phyloP scores from a whole-genome alignment of 495 filamentous ascomycete genomes.

The Penicillium parvum region DNA sequence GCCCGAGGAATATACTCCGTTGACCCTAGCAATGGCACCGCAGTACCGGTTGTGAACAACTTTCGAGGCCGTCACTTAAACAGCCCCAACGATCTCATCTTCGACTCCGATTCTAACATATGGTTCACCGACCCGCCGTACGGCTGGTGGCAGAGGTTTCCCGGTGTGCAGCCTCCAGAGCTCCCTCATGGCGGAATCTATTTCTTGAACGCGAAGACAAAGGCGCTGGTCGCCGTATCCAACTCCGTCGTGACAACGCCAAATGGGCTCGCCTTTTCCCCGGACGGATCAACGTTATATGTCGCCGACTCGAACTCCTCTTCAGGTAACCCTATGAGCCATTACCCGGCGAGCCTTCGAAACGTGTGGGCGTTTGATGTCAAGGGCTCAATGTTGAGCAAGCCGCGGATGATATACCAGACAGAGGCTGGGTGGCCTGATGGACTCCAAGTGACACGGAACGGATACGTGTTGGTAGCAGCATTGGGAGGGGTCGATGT shows the following conservation, averaged over 20 bases:
- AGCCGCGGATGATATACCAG: conserved; percentile 3
- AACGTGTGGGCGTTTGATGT: conserved; percentile 17
- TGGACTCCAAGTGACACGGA: conserved; percentile 10
- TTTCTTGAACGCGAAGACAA: conserved; percentile 13
- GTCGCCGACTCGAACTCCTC: conserved; percentile 16
- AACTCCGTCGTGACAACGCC: conserved; percentile 4
- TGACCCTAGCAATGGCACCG: conserved; percentile 5
- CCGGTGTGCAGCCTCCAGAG: conserved; percentile 7
- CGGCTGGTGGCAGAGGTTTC: conserved; percentile 9
- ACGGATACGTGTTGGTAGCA: conserved; percentile 10
- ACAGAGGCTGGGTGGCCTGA: conserved; percentile 14
- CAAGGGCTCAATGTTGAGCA: conserved; percentile 4
- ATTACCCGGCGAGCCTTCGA: conserved; percentile 2
- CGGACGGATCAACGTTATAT: conserved; percentile 5
- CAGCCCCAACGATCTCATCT: conserved; percentile 11
- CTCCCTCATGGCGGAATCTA: conserved; percentile 10
- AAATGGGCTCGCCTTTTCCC: conserved; percentile 9
- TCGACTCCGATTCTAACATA: conserved; percentile 11
- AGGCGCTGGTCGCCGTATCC: conserved; percentile 5
- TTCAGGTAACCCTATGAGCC: conserved; percentile 4
- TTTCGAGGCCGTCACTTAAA: conserved; percentile 13
- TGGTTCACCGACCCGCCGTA: conserved; percentile 16
- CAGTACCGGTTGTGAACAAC: conserved; percentile 8
- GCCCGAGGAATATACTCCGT: conserved; percentile 6
- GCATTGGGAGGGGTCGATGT: conserved; percentile 12